These are phyloP conservation scores for Amniculicola lignicola DNA, from an alignment of 495 filamentous ascomycete species.

Conservation along the genomic window DNA sequence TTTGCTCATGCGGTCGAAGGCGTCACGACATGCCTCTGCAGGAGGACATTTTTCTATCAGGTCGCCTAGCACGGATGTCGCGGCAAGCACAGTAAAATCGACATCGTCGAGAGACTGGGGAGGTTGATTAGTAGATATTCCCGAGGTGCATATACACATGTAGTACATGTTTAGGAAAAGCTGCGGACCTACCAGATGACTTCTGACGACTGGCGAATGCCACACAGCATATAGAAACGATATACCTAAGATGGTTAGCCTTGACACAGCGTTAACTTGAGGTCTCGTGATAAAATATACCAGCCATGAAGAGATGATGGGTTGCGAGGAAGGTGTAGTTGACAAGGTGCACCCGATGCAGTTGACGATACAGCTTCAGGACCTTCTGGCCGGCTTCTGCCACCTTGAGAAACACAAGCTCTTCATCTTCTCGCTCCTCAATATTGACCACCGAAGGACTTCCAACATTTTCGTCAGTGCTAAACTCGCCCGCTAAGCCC, in stretches of 20 bases:
- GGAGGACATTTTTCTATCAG: constrained; percentile 75
- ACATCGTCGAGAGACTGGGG: constrained; percentile 84
- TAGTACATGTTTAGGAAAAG: background rate
- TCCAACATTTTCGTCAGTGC: constrained; percentile 59
- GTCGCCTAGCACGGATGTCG: constrained; percentile 79
- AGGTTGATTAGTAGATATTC: constrained; percentile 31
- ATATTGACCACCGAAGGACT: constrained; percentile 57
- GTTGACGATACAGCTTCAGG: constrained; percentile 80
- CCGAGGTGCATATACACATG: background rate
- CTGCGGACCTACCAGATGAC: constrained; percentile 63
- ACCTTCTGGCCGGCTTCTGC: constrained; percentile 94
- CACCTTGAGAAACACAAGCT: constrained; percentile 86
- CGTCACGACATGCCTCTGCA: constrained; percentile 82
- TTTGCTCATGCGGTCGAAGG: constrained; percentile 92
- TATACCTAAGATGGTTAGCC: constrained; percentile 56
- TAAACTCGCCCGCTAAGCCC: constrained; percentile 74
- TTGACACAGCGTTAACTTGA: background rate
- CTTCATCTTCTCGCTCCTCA: constrained; percentile 75
- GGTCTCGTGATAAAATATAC: constrained; percentile 44
- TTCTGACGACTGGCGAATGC: constrained; percentile 87
- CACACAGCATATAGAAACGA: constrained; percentile 96
- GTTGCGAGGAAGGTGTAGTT: constrained; percentile 98
- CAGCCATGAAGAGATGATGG: constrained; percentile 96
- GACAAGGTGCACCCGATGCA: constrained; percentile 83
- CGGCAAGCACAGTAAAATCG: constrained; percentile 92